Evolutionary conservation across 768 basidiomycete genomes (phyloP).

Genomic region (Hericium erinaceus): DNA sequence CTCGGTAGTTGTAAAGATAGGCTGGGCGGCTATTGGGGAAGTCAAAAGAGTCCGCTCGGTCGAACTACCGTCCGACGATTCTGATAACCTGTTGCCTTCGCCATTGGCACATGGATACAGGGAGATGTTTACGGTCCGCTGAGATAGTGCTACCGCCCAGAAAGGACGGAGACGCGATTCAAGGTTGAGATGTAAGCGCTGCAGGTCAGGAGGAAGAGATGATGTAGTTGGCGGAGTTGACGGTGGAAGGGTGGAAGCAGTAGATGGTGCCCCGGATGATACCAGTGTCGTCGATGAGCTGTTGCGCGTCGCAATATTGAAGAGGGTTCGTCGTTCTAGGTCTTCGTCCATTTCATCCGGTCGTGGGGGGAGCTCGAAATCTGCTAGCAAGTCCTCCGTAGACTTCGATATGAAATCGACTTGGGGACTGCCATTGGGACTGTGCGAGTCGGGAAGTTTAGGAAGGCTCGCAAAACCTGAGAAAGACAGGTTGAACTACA

Average conservation of each 20-base stretch:
- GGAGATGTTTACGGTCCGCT: conserved; percentile 51
- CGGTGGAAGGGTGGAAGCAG: neutral
- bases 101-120: conserved; percentile 38
- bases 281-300: conserved; percentile 2
- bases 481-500: neutral
- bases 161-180: conserved; percentile 70
- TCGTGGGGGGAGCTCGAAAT: conserved; percentile 42
- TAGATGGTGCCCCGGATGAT: conserved; percentile 9
- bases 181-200: conserved; percentile 62
- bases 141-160: conserved; percentile 65
- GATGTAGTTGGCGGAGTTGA: conserved; percentile 4
- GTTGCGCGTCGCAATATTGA: conserved; percentile 1
- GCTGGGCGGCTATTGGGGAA: conserved; percentile 36
- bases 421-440: conserved; percentile 20
- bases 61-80: conserved; percentile 19
- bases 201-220: conserved; percentile 24
- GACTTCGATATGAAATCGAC: conserved; percentile 19
- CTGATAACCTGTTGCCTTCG: conserved; percentile 14
- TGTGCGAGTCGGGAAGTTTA: conserved; percentile 21
- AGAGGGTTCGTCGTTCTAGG: conserved; percentile 42
- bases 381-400: conserved; percentile 40
- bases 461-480: conserved; percentile 12
- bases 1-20: conserved; percentile 52
- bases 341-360: conserved; percentile 55
- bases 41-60: conserved; percentile 3